Evolutionary conservation across 2,329 filamentous ascomycete genomes (phyloP), one percentile per base, ranked within the genome.

Genomic region (Fusarium guadeloupense): DNA sequence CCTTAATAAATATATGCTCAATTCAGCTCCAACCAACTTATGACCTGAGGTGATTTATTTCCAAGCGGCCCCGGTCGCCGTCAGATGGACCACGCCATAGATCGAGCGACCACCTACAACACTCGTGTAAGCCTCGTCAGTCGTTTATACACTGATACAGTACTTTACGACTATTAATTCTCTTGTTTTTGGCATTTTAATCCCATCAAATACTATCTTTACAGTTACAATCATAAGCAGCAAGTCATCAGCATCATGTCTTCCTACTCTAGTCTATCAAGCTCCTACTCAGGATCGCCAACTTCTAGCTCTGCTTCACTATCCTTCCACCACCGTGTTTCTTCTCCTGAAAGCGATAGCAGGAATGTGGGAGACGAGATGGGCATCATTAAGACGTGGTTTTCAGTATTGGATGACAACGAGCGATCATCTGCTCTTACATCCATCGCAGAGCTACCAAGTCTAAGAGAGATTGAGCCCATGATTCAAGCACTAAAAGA

Each of bases 401-500:
- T 69, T 19, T 59, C 67, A 6, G 66, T 69, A 5, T 40, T 69
- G 13, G 66, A 56, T 51, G 67, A 69, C 46, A 39, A 46, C 28
- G 67, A 69, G 46, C 43, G 67, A 34, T 38, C 58, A 34, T 39
- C 59, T 14, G 67, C 67, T 31, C 54, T 69, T 28, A 40, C 33
- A 19, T 69, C 67, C 31, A 69, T 69, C 35, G 63, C 65, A 19
- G 67, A 67, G 30, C 54, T 69, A 26, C 57, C 67, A 8, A 67
- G 62, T 16, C 62, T 69, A 5, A 62, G 67, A 35, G 67, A 69
- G 34, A 69, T 69, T 39, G 67, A 69, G 34, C 67, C 67, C 21
- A 43, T 69, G 57, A 69, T 69, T 8, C 67, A 69, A 40, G 59
- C 60, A 20, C 63, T 69, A 34, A 69, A 69, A 38, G 65, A 69